Percentiles rank a stretch among this genome's conserved stretches.
These are phyloP conservation scores for Tolypocladium capitatum DNA, from an alignment of 2,329 filamentous ascomycete genomes.

Conservation along the genomic window DNA sequence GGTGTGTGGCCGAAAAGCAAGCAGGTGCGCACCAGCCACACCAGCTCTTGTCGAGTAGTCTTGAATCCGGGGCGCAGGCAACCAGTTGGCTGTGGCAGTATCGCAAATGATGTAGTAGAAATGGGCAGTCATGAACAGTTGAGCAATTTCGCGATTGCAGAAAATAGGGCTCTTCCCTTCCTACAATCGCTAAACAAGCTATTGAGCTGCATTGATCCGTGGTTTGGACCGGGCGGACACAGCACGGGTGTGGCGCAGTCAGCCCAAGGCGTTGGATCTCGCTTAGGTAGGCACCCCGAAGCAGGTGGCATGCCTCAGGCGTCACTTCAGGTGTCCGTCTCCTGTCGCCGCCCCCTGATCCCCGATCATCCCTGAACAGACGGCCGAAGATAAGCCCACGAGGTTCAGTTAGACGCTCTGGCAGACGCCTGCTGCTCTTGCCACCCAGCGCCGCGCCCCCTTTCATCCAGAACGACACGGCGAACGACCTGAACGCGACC, in stretches of 20 bases:
- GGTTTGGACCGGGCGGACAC: background rate
- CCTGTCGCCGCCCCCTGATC: too few relatives aligned
- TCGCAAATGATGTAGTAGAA: background rate
- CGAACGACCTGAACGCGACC: background rate
- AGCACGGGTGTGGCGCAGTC: background rate
- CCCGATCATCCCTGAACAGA: too few relatives aligned
- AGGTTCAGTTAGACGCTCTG: background rate
- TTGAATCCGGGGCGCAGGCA: background rate
- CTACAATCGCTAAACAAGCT: background rate
- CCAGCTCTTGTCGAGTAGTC: background rate
- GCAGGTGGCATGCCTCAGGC: too few relatives aligned
- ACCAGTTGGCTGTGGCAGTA: background rate
- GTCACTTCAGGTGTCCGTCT: too few relatives aligned
- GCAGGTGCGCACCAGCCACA: background rate
- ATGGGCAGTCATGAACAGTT: background rate
- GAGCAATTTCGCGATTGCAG: background rate
- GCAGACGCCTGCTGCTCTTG: background rate
- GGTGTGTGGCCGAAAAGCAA: background rate
- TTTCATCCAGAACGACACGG: background rate
- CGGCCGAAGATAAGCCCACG: background rate
- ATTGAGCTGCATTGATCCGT: background rate
- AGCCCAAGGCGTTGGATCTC: background rate
- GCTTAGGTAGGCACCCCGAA: background rate
- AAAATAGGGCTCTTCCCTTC: background rate
- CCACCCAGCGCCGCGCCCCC: background rate